These are phyloP conservation scores for Pinguiococcus pyrenoidosus DNA, from an alignment of 108 stramenopile species.

Conservation along the genomic window DNA sequence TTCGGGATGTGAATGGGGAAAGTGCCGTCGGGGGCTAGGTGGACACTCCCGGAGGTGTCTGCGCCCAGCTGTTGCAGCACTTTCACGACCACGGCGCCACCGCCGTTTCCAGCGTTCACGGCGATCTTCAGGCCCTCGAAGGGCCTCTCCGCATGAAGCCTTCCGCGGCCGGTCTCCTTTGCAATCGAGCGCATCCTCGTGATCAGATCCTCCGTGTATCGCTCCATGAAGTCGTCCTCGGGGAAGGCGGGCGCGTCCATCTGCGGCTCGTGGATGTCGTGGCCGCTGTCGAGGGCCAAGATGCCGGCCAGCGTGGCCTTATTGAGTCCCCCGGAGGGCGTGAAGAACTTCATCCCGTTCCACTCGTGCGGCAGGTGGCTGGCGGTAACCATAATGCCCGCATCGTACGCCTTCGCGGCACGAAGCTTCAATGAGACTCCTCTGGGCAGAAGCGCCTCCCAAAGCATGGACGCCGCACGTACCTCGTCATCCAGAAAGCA, in stretches of 20 bases:
- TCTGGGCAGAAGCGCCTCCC: no score
- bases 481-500: no score
- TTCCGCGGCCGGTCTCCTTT: no score
- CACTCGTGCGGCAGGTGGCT: constrained; percentile 5
- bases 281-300: background rate
- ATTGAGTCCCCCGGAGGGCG: background rate
- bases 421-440: no score
- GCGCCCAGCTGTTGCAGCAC: constrained; percentile 16
- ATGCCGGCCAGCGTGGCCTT: background rate
- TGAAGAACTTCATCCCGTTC: constrained; percentile 8
- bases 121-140: constrained; percentile 18
- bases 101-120: constrained; percentile 37
- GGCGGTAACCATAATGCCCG: constrained; percentile 1
- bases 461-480: no score
- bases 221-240: constrained; percentile 13
- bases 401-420: no score
- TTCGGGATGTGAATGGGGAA: constrained; percentile 31
- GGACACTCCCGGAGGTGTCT: constrained; percentile 19
- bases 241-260: background rate
- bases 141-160: background rate
- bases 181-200: background rate
- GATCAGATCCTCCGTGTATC: constrained; percentile 16
- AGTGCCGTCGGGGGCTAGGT: constrained; percentile 24
- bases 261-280: background rate
- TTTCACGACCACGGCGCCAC: constrained; percentile 21